A percentile compares a stretch with the other conserved stretches of the same genome.
These are phyloP conservation scores for Epichloe coenophiala DNA, from an alignment of 2,329 filamentous ascomycete species.

Conservation along the genomic window DNA sequence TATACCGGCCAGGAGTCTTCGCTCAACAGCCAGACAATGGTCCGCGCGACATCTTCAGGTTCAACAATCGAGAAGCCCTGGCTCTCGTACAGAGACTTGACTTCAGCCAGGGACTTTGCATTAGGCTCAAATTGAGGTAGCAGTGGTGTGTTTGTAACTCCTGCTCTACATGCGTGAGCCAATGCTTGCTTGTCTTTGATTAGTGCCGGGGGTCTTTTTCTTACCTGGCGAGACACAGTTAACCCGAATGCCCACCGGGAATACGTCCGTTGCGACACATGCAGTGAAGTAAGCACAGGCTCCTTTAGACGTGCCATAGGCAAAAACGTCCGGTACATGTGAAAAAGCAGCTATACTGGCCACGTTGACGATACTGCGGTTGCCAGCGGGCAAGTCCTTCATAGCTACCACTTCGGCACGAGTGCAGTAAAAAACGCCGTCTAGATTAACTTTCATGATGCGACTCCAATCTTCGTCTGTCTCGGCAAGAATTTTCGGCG, in stretches of 20 bases:
- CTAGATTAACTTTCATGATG: neutral
- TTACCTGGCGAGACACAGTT: slow-evolving; percentile 1
- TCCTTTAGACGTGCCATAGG: slow-evolving; percentile 1
- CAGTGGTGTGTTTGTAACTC: neutral
- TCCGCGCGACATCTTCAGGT: neutral
- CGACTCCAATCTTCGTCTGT: neutral
- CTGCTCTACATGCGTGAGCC: neutral
- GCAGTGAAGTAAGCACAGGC: slow-evolving; percentile 1
- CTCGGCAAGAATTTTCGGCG: neutral
- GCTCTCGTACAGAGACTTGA: neutral
- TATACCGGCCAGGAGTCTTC: neutral
- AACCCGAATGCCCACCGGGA: neutral
- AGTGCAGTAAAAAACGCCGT: neutral
- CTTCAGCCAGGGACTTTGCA: neutral
- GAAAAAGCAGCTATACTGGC: slow-evolving; percentile 1
- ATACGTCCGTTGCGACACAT: slow-evolving; percentile 1
- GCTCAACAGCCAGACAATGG: slow-evolving; percentile 1
- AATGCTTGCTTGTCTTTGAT: too few relatives aligned
- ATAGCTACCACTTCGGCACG: neutral
- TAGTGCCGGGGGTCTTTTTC: too few relatives aligned
- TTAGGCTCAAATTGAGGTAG: neutral
- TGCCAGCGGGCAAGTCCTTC: neutral
- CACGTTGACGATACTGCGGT: slow-evolving; percentile 3
- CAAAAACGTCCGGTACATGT: slow-evolving; percentile 2
- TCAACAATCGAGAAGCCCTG: neutral